Evolutionary conservation across 2,329 filamentous ascomycete genomes (phyloP), one percentile per base, ranked within the genome.

Genomic region (Calonectria honghensis): DNA sequence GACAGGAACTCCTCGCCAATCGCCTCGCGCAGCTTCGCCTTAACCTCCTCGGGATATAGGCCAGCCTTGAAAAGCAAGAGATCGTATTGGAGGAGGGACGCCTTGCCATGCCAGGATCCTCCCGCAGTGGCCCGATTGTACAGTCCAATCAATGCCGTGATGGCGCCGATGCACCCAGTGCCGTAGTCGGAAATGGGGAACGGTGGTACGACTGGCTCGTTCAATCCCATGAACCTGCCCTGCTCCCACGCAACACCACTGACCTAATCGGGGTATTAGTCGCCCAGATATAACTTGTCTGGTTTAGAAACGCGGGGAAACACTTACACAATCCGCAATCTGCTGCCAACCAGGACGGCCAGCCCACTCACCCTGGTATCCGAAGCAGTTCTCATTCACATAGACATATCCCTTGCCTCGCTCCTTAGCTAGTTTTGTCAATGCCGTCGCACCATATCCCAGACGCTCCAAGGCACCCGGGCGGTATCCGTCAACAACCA

Each of bases 311-410:
- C 29, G 24, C 29, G 50, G n/a, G 52, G 16, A 37, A 6, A 37
- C 14, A 79, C 83, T 75, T 78, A 86, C 92, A 59, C 84, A 93
- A 81, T 94, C 93, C 20, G 92, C 92, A 77, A 94, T 94, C 78
- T 94, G 92, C 80, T 94, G 93, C 93, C 93, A 95, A 9, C 93
- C 93, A 6, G 92, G 90, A 4, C 93, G 87, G 10, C 85, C 84
- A 1, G 90, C 88, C 93, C 93, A 94, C 73, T 93, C 91, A 3
- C 85, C 85, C 6, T 83, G 73, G 24, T 87, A 91, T 0, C 93
- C 93, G 78, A 94, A 95, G 81, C 93, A 95, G 81, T 95, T 92
- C 82, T 95, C 93, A 41, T 90, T 89, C 10, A 94, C 91, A 79
- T 94, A 94, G 9, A 95, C 88, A 41, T 93, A 90, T 1, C 93